These are phyloP conservation scores for Talaromyces atroroseus DNA, from an alignment of 2,329 filamentous ascomycete species.

Conservation along the genomic window DNA sequence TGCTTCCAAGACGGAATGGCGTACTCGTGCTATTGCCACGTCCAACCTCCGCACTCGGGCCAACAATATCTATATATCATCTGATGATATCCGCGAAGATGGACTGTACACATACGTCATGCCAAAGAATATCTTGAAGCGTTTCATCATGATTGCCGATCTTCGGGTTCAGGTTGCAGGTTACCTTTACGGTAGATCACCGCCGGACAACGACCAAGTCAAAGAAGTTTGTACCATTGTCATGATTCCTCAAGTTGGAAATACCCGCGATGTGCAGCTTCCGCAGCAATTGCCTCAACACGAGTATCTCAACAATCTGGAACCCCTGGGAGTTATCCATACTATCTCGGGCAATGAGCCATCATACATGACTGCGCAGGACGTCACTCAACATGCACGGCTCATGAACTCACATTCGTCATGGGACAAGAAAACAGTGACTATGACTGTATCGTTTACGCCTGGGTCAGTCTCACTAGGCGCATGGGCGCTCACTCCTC, in stretches of 20 bases:
- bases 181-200: conserved; percentile 88
- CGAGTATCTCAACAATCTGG: conserved; percentile 78
- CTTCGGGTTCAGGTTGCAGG: conserved; percentile 93
- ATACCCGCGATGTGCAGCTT: conserved; percentile 83
- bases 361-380: conserved; percentile 90
- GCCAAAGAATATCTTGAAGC: conserved; percentile 97
- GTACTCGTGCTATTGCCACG: conserved; percentile 91
- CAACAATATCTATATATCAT: conserved; percentile 98
- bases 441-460: conserved; percentile 93
- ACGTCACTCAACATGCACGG: conserved; percentile 89
- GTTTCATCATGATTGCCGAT: conserved; percentile 96
- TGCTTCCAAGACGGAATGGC: conserved; percentile 98
- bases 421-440: conserved; percentile 89
- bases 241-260: conserved; percentile 95
- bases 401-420: conserved; percentile 75
- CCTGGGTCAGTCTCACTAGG: conserved; percentile 92
- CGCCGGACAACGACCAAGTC: conserved; percentile 89
- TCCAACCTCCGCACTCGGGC: conserved; percentile 88
- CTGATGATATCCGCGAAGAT: conserved; percentile 85
- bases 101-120: conserved; percentile 92
- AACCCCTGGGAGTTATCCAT: conserved; percentile 91
- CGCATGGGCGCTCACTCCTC: conserved; percentile 85
- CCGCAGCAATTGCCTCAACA: conserved; percentile 87
- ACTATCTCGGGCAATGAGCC: conserved; percentile 92
- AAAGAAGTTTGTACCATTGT: conserved; percentile 97